A percentile compares a stretch with the other conserved stretches of the same genome.
Conservation (phyloP, 345 rosid species). For the Psidium guajava region DNA sequence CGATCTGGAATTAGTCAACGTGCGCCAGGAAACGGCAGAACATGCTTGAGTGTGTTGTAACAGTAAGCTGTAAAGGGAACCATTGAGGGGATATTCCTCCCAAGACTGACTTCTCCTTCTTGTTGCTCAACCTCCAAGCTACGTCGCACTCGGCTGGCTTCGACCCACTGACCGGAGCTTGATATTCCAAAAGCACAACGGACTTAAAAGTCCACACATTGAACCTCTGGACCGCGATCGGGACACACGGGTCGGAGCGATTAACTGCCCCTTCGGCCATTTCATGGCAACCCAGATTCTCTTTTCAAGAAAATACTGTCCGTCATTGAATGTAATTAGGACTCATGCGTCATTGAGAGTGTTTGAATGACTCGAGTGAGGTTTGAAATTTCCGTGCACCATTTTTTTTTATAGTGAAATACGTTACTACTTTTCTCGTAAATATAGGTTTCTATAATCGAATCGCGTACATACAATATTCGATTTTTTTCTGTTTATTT, state of each 20-base stretch:
- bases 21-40: not conserved
- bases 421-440: no score
- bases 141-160: constrained; percentile 72
- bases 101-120: constrained; percentile 90
- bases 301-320: not conserved
- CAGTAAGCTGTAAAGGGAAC: not conserved
- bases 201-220: constrained; percentile 62
- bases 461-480: no score
- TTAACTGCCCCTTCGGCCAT: constrained; percentile 29
- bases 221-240: constrained; percentile 67
- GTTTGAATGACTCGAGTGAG: no score
- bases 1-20: not conserved
- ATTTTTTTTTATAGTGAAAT: no score
- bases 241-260: constrained; percentile 74
- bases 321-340: no score
- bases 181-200: constrained; percentile 70
- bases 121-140: constrained; percentile 87
- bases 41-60: not conserved
- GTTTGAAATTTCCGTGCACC: no score
- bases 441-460: no score
- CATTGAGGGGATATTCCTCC: constrained; percentile 25
- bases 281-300: constrained; percentile 31
- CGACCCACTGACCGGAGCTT: constrained; percentile 63
- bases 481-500: no score
- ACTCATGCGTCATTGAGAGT: no score